These are phyloP conservation scores for Mucor piriformis DNA, from an alignment of 371 early-diverging fungal species.

Conservation along the genomic window DNA sequence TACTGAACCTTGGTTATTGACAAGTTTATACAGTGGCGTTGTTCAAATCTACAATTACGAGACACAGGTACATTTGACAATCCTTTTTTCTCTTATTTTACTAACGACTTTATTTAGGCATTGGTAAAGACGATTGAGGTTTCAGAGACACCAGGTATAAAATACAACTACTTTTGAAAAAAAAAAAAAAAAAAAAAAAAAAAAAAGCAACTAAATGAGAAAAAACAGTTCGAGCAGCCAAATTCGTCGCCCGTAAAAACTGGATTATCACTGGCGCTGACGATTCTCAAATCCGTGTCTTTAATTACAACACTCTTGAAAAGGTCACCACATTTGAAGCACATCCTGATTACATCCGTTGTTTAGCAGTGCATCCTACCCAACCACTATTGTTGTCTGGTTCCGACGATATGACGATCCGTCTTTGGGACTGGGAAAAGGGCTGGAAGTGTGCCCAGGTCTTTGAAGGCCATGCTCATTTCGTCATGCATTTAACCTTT, in stretches of 20 bases:
- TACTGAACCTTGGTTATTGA: conserved; percentile 98
- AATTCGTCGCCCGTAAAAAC: conserved; percentile 95
- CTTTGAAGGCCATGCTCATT: conserved; percentile 98
- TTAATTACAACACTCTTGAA: conserved; percentile 99
- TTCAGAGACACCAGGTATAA: conserved; percentile 80
- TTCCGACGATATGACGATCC: conserved; percentile 98
- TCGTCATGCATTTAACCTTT: conserved; percentile 96
- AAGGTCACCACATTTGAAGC: conserved; percentile 96
- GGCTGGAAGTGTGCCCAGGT: conserved; percentile 95
- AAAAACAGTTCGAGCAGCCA: conserved; percentile 85
- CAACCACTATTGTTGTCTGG: conserved; percentile 92
- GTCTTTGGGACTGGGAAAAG: conserved; percentile 99
- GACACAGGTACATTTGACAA: conserved; percentile 74
- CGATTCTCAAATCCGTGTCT: conserved; percentile 97
- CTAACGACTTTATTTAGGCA: conserved; percentile 49
- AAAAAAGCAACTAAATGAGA: not conserved
- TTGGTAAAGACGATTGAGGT: conserved; percentile 97
- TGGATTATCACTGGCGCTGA: conserved; percentile 98
- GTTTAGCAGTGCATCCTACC: conserved; percentile 96
- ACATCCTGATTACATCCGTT: conserved; percentile 98
- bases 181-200: not conserved
- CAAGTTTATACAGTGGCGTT: conserved; percentile 96
- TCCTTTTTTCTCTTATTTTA: conserved; percentile 2
- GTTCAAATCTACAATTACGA: conserved; percentile 99
- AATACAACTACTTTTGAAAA: not conserved